Percentiles rank a stretch among this genome's conserved stretches.
These are phyloP conservation scores for Eutrema heterophyllum DNA, from an alignment of 345 rosid species.

Conservation along the genomic window DNA sequence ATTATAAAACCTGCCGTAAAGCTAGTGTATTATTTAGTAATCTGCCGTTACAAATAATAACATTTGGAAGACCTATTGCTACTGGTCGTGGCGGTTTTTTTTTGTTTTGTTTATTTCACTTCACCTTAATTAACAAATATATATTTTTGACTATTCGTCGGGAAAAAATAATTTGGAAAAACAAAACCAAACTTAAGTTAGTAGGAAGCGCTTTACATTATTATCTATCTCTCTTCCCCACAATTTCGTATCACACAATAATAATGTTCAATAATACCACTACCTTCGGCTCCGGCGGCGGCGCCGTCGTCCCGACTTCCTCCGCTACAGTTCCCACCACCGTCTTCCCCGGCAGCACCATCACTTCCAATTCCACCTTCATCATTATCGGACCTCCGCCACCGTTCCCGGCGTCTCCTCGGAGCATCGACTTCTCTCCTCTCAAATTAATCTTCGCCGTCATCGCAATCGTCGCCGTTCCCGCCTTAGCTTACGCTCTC, in stretches of 20 bases:
- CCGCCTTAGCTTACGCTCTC: slow-evolving; percentile 60
- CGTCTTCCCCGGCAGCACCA: slow-evolving; percentile 10
- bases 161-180: neutral
- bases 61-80: neutral
- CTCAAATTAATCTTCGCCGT: slow-evolving; percentile 60
- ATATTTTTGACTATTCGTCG: slow-evolving; percentile 3
- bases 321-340: slow-evolving; percentile 16
- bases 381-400: slow-evolving; percentile 41
- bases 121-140: neutral
- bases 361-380: slow-evolving; percentile 26
- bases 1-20: neutral
- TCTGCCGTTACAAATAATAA: neutral
- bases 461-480: slow-evolving; percentile 66
- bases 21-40: neutral
- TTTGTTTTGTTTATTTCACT: neutral
- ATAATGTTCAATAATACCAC: slow-evolving; percentile 27
- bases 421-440: slow-evolving; percentile 59
- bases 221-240: neutral
- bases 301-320: slow-evolving; percentile 6
- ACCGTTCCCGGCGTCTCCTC: slow-evolving; percentile 51
- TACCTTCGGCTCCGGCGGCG: slow-evolving; percentile 3
- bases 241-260: neutral
- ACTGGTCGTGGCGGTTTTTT: neutral
- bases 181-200: neutral
- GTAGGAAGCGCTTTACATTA: slow-evolving; percentile 21